These are phyloP conservation scores for Calonectria hawksworthii DNA, from an alignment of 2,329 filamentous ascomycete species.

Conservation along the genomic window DNA sequence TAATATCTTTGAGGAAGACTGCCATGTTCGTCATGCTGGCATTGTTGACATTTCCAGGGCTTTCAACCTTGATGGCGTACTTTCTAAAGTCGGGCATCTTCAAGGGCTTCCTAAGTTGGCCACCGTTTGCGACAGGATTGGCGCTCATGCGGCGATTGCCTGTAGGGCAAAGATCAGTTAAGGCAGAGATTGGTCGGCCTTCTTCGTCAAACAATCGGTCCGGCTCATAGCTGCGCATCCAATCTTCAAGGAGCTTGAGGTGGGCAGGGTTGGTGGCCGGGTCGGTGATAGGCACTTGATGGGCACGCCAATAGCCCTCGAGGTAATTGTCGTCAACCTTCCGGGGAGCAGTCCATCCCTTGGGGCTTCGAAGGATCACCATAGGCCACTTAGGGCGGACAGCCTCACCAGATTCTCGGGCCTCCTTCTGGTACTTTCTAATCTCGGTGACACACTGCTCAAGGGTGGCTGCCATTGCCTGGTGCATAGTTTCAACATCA, in stretches of 20 bases:
- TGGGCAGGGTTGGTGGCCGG: conserved; percentile 75
- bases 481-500: conserved; percentile 81
- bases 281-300: conserved; percentile 83
- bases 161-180: conserved; percentile 74
- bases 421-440: conserved; percentile 76
- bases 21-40: conserved; percentile 81
- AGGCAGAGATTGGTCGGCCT: conserved; percentile 73
- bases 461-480: conserved; percentile 84
- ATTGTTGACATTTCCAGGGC: conserved; percentile 68
- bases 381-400: conserved; percentile 83
- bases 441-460: conserved; percentile 82
- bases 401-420: conserved; percentile 77
- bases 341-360: conserved; percentile 84
- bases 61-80: conserved; percentile 74
- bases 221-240: conserved; percentile 84
- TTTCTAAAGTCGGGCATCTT: conserved; percentile 78
- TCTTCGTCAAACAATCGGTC: conserved; percentile 77
- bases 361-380: conserved; percentile 82
- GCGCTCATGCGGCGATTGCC: conserved; percentile 81
- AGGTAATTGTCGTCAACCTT: conserved; percentile 79
- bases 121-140: conserved; percentile 82
- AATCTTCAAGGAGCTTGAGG: conserved; percentile 77
- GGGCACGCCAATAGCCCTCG: conserved; percentile 83
- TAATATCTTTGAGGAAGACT: conserved; percentile 75
- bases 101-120: conserved; percentile 75